Evolutionary conservation across 176 grass and related monocot species (phyloP).

Genomic region (Elaeis guineensis): DNA sequence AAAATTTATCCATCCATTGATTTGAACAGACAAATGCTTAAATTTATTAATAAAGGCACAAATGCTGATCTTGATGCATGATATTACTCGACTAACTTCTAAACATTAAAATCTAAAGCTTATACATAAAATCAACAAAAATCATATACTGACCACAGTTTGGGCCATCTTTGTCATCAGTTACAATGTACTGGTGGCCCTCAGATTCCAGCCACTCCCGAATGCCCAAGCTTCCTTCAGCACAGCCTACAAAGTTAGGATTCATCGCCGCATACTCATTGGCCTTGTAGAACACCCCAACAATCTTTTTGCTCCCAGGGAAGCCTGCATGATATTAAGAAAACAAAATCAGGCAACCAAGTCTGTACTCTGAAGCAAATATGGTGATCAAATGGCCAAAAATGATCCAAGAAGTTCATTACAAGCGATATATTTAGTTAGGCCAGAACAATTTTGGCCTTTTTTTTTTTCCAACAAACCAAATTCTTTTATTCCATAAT

Average conservation of each 20-base stretch:
- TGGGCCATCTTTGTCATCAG: slow-evolving; percentile 84
- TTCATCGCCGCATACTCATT: slow-evolving; percentile 75
- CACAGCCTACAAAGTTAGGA: slow-evolving; percentile 77
- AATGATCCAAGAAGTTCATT: background rate
- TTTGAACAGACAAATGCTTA: too few species aligned
- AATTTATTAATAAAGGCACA: too few species aligned
- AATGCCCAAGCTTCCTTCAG: slow-evolving; percentile 67
- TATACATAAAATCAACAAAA: too few species aligned
- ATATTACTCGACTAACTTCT: too few species aligned
- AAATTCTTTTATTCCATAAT: too few species aligned
- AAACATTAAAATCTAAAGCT: too few species aligned
- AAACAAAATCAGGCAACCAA: background rate
- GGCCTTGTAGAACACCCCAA: slow-evolving; percentile 93
- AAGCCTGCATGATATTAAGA: slow-evolving; percentile 33
- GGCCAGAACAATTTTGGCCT: too few species aligned
- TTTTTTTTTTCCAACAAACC: too few species aligned
- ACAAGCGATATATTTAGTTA: too few species aligned
- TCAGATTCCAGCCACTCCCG: slow-evolving; percentile 74
- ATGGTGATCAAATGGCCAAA: background rate
- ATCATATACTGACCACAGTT: slow-evolving; percentile 45
- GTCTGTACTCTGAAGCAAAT: background rate
- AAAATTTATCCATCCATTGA: too few species aligned
- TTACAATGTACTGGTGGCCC: slow-evolving; percentile 86
- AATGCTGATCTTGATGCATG: too few species aligned
- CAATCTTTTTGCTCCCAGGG: slow-evolving; percentile 91